Evolutionary conservation across 2,329 filamentous ascomycete species (phyloP).

Genomic region (Mycosphaerella sp.): DNA sequence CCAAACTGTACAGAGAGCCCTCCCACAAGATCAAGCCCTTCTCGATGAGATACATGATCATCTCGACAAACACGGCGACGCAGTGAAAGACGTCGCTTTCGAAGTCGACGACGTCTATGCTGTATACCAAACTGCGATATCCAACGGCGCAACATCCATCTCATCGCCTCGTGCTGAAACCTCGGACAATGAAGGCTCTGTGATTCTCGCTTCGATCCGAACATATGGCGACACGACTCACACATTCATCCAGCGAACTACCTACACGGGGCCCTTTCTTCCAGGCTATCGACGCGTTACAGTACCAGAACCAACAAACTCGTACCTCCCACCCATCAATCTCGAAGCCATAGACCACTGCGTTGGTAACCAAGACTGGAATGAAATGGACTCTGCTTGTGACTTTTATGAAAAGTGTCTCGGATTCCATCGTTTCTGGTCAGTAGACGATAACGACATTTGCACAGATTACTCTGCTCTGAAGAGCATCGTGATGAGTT

Average conservation of each 20-base stretch:
- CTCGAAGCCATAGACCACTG: conserved; percentile 87
- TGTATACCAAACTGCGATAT: conserved; percentile 69
- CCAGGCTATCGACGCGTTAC: conserved; percentile 64
- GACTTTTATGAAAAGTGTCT: conserved; percentile 79
- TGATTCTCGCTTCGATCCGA: conserved; percentile 70
- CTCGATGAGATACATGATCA: conserved; percentile 74
- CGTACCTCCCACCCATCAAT: conserved; percentile 56
- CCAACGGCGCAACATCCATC: conserved; percentile 57
- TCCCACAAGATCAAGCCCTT: conserved; percentile 55
- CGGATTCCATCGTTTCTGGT: conserved; percentile 96
- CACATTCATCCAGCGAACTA: conserved; percentile 69
- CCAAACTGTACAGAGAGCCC: conserved; percentile 21
- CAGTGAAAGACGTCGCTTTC: conserved; percentile 90
- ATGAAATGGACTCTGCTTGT: conserved; percentile 67
- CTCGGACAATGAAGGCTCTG: conserved; percentile 55
- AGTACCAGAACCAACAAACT: conserved; percentile 41
- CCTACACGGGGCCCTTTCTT: conserved; percentile 71
- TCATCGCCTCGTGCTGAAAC: conserved; percentile 50
- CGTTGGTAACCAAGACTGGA: conserved; percentile 95
- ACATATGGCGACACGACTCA: conserved; percentile 96
- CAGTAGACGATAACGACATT: conserved; percentile 87
- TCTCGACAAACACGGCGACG: conserved; percentile 82
- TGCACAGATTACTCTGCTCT: conserved; percentile 88
- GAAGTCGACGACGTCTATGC: conserved; percentile 84
- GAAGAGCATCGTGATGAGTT: conserved; percentile 84